Conservation (phyloP, 148 eudicot species). For the Vaccinium darrowii region DNA sequence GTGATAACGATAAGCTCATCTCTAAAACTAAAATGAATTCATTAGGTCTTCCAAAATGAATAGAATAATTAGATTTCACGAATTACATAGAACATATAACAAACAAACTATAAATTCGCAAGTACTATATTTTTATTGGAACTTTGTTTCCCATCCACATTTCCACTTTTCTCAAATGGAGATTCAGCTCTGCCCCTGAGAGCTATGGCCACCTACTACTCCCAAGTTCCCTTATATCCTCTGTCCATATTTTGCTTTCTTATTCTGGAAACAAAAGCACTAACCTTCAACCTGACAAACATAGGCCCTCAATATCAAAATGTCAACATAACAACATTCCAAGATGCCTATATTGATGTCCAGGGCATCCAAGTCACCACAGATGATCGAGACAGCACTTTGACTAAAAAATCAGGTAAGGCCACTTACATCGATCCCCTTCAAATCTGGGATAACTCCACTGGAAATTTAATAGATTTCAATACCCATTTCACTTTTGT, state of each 20-base stretch:
- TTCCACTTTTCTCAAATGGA: neutral
- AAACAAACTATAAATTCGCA: neutral
- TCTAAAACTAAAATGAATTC: neutral
- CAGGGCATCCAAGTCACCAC: neutral
- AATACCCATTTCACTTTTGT: conserved; percentile 5
- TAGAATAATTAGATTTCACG: neutral
- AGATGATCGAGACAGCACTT: neutral
- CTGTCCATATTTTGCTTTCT: neutral
- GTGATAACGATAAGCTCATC: neutral
- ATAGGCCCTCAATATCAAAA: neutral
- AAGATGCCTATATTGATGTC: neutral
- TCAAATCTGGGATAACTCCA: conserved; percentile 11
- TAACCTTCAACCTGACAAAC: neutral
- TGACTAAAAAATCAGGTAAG: neutral
- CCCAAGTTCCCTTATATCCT: neutral
- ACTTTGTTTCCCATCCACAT: neutral
- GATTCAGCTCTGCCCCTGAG: neutral
- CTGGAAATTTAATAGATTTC: conserved; percentile 12
- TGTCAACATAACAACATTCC: neutral
- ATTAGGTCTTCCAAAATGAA: neutral
- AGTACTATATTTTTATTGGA: neutral
- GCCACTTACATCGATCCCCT: conserved; percentile 5
- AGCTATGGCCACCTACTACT: neutral
- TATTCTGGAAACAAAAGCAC: neutral
- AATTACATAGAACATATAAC: neutral